phyloP scores from a whole-genome alignment of 208 protist genomes.

The Crithidia mellificae region DNA sequence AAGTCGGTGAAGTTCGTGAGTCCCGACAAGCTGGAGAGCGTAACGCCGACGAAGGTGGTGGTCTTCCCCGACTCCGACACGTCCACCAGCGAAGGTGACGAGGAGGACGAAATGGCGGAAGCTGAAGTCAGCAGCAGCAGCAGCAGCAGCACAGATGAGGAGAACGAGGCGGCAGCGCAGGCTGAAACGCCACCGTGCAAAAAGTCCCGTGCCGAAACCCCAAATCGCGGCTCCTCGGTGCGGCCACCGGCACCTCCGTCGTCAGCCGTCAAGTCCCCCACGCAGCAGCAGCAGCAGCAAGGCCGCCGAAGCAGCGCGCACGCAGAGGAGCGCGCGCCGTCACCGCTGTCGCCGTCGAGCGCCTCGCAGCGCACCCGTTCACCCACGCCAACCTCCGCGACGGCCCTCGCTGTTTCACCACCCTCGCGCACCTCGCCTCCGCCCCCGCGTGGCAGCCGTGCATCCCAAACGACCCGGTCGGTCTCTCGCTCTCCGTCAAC shows the following conservation, averaged over 20 bases:
- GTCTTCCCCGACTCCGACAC: constrained; percentile 9
- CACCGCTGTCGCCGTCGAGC: constrained; percentile 13
- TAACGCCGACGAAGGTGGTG: constrained; percentile 40
- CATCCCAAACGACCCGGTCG: too few relatives aligned
- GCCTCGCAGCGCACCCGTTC: constrained; percentile 14
- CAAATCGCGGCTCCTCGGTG: constrained; percentile 5
- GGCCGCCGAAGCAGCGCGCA: background rate
- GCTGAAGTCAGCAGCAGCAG: constrained; percentile 2
- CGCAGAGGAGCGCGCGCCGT: background rate
- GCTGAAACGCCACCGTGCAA: constrained; percentile 10
- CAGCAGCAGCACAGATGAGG: too few relatives aligned
- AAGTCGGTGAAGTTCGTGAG: constrained; percentile 82
- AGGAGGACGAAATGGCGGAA: constrained; percentile 11
- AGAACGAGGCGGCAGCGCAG: constrained; percentile 9
- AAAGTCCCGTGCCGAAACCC: constrained; percentile 20
- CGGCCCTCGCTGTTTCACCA: background rate
- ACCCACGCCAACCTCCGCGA: background rate
- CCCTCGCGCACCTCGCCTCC: background rate
- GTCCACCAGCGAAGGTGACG: constrained; percentile 7
- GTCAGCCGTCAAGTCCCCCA: constrained; percentile 23
- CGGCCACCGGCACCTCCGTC: constrained; percentile 29
- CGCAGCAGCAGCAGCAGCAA: background rate
- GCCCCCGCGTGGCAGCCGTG: background rate
- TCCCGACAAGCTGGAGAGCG: constrained; percentile 46
- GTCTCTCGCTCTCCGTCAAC: constrained; percentile 7